Conservation (phyloP, 371 early-diverging fungal species). For the Lichtheimia corymbifera region DNA sequence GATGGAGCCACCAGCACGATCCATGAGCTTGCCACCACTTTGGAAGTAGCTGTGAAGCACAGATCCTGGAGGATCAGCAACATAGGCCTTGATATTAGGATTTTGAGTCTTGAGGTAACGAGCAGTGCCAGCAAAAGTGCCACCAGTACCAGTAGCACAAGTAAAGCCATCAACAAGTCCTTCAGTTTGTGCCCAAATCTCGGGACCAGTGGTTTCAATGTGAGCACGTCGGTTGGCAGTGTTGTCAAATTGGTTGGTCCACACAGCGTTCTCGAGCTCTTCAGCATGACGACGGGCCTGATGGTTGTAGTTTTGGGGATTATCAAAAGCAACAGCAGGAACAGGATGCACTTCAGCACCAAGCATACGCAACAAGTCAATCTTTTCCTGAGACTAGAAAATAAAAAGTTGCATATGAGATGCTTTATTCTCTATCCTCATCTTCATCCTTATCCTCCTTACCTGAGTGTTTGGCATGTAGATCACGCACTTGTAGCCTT, state of each 20-base stretch:
- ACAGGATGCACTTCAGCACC: slow-evolving; percentile 90
- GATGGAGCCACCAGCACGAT: slow-evolving; percentile 78
- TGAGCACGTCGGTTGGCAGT: slow-evolving; percentile 89
- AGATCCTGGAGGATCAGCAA: slow-evolving; percentile 96
- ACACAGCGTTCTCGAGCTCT: slow-evolving; percentile 80
- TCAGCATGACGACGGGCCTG: slow-evolving; percentile 90
- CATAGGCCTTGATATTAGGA: slow-evolving; percentile 70
- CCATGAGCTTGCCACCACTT: slow-evolving; percentile 66
- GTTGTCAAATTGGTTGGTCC: slow-evolving; percentile 95
- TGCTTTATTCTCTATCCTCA: neutral
- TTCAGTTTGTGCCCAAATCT: slow-evolving; percentile 85
- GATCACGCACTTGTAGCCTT: slow-evolving; percentile 95
- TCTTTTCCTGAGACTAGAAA: slow-evolving; percentile 84
- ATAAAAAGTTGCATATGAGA: neutral
- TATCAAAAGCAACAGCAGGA: slow-evolving; percentile 89
- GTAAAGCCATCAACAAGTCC: slow-evolving; percentile 86
- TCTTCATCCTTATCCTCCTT: slow-evolving; percentile 3
- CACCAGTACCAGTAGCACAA: slow-evolving; percentile 93
- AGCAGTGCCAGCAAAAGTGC: slow-evolving; percentile 87
- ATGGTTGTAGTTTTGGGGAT: slow-evolving; percentile 94
- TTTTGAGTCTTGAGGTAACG: slow-evolving; percentile 78
- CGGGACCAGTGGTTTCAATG: slow-evolving; percentile 94
- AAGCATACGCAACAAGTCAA: slow-evolving; percentile 88
- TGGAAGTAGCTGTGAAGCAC: slow-evolving; percentile 82
- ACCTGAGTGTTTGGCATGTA: slow-evolving; percentile 97